A percentile compares a stretch with the other conserved stretches of the same genome.
phyloP scores from a whole-genome alignment of 1,284 basidiomycete genomes.

The Moniliella sp. region DNA sequence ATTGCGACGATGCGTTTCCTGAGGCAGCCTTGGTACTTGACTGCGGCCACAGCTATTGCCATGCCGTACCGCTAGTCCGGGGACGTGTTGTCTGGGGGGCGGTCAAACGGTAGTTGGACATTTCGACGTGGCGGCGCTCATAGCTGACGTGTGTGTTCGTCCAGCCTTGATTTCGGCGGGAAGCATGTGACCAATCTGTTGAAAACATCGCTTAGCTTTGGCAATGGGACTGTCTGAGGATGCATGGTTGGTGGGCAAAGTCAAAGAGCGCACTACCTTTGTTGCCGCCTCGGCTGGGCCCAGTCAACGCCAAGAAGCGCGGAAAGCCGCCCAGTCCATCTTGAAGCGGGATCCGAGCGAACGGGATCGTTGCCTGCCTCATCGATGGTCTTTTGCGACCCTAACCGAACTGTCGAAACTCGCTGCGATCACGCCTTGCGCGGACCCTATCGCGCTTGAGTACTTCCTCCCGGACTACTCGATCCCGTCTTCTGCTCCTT shows the following conservation, averaged over 20 bases:
- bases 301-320: no score
- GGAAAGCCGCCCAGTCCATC: no score
- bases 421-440: no score
- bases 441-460: constrained; percentile 55
- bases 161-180: constrained; percentile 76
- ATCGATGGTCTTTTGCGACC: no score
- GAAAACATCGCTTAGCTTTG: constrained; percentile 73
- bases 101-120: no score
- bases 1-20: constrained; percentile 35
- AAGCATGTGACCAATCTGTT: constrained; percentile 82
- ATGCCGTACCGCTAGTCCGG: constrained; percentile 61
- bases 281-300: no score
- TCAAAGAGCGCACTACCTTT: constrained; percentile 70
- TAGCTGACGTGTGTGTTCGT: no score
- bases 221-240: constrained; percentile 97
- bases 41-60: constrained; percentile 80
- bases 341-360: no score
- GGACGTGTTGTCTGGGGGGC: constrained; percentile 42
- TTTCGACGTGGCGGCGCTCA: no score
- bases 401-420: no score
- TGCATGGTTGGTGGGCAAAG: constrained; percentile 69
- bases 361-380: no score
- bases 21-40: constrained; percentile 67
- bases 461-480: constrained; percentile 75
- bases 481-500: no score